A percentile compares a stretch with the other conserved stretches of the same genome.
These are phyloP conservation scores for Uronychia binucleata DNA, from an alignment of 73 alveolate species.

Conservation along the genomic window DNA sequence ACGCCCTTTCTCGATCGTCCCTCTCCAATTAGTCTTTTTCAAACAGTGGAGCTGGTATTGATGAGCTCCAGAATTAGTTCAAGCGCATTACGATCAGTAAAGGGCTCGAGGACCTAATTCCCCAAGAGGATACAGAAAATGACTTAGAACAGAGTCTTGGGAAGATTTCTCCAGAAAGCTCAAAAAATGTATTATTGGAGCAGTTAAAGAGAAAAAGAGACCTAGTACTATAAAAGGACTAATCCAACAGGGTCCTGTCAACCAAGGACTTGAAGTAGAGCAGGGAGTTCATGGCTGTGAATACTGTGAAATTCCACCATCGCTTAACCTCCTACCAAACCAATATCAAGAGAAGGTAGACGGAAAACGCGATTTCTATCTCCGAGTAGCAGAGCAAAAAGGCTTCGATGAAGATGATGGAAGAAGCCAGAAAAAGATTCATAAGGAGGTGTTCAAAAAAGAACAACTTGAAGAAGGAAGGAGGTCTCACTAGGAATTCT, in stretches of 20 bases:
- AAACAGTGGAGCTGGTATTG: not conserved
- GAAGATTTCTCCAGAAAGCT: not conserved
- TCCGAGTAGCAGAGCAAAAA: no score
- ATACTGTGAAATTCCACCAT: not conserved
- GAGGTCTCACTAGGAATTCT: no score
- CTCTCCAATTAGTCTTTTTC: not conserved
- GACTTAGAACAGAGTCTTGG: not conserved
- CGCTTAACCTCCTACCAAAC: not conserved
- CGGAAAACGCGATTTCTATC: no score
- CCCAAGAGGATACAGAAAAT: not conserved
- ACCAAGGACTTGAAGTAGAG: not conserved
- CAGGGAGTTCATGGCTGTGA: not conserved
- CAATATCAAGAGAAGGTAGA: no score
- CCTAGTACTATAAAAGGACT: not conserved
- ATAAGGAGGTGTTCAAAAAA: no score
- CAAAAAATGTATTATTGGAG: not conserved
- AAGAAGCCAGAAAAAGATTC: not conserved
- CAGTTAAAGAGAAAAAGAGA: no score
- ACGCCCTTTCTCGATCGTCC: not conserved
- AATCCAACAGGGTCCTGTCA: not conserved
- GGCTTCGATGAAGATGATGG: not conserved
- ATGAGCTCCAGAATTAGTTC: not conserved
- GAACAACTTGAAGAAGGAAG: no score
- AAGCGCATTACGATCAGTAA: no score
- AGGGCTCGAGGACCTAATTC: not conserved